phyloP scores from a whole-genome alignment of 257 asterid genomes.

The Solanum neorickii region DNA sequence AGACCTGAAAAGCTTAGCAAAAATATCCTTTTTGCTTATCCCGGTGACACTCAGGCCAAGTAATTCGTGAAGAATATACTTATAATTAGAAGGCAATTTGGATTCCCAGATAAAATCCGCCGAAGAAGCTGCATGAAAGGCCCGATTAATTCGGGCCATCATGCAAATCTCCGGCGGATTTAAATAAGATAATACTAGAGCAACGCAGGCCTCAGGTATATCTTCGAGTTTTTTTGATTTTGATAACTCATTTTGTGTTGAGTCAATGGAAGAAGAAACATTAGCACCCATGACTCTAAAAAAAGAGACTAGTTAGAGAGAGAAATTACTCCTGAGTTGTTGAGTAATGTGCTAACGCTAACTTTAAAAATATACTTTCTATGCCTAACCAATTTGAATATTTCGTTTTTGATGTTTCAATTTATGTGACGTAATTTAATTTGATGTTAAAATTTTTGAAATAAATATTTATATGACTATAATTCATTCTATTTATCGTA shows the following conservation, averaged over 20 bases:
- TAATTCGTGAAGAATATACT: constrained; percentile 27
- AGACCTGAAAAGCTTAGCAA: constrained; percentile 38
- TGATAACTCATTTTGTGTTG: constrained; percentile 1
- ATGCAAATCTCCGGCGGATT: constrained; percentile 77
- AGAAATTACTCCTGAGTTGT: neutral
- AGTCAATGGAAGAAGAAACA: constrained; percentile 26
- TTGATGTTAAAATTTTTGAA: too few species aligned
- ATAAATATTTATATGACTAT: too few species aligned
- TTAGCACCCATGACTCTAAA: constrained; percentile 45
- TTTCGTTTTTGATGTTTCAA: neutral
- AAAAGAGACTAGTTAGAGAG: neutral
- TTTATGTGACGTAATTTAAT: too few species aligned
- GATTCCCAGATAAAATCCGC: constrained; percentile 82
- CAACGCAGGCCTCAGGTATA: constrained; percentile 75
- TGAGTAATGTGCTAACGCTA: neutral
- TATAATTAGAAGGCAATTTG: constrained; percentile 53
- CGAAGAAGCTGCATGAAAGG: constrained; percentile 67
- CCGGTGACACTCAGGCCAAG: constrained; percentile 13
- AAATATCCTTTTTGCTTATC: constrained; percentile 47
- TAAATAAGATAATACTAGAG: constrained; percentile 50
- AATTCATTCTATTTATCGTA: too few species aligned
- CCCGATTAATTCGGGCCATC: constrained; percentile 53
- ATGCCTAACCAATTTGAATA: neutral
- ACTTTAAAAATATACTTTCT: neutral
- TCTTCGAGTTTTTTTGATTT: constrained; percentile 50